Evolutionary conservation across 2,329 filamentous ascomycete genomes (phyloP).

Genomic region (Hypoxylon sp.): DNA sequence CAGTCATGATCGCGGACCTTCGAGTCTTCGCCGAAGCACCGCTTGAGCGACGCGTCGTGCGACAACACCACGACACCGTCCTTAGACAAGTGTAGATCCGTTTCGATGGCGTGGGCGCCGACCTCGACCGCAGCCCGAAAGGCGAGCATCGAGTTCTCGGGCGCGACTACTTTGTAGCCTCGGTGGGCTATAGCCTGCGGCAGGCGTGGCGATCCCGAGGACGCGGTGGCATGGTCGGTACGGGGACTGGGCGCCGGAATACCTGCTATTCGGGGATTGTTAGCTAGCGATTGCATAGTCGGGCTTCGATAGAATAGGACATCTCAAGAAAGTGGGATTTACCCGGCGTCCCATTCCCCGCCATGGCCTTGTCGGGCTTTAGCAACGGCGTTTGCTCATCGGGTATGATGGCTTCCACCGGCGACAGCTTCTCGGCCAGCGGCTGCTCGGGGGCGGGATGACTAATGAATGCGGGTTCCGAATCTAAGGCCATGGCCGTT

Average conservation of each 20-base stretch:
- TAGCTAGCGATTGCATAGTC: neutral
- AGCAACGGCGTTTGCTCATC: conserved; percentile 42
- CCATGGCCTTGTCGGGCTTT: neutral
- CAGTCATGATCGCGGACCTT: conserved; percentile 83
- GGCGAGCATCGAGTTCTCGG: conserved; percentile 88
- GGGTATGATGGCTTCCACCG: conserved; percentile 1
- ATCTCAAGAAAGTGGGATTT: conserved; percentile 11
- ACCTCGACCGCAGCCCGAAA: conserved; percentile 81
- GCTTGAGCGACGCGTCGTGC: conserved; percentile 83
- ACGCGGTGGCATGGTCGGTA: conserved; percentile 2
- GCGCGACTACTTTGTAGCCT: conserved; percentile 81
- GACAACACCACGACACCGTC: conserved; percentile 89
- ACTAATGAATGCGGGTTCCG: conserved; percentile 11
- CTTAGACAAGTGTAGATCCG: conserved; percentile 85
- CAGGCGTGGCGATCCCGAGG: conserved; percentile 48
- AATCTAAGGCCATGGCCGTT: conserved; percentile 19
- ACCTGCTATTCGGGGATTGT: conserved; percentile 29
- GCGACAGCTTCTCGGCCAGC: conserved; percentile 10
- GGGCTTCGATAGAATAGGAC: neutral
- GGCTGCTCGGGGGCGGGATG: conserved; percentile 21
- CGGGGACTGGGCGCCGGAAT: conserved; percentile 23
- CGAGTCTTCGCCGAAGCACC: conserved; percentile 83
- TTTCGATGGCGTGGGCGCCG: conserved; percentile 87
- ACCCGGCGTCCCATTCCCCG: conserved; percentile 27
- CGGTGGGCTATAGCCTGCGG: conserved; percentile 85